These are phyloP conservation scores for Pulveroboletus sp. DNA, from an alignment of 1,284 basidiomycete genomes.

Conservation along the genomic window DNA sequence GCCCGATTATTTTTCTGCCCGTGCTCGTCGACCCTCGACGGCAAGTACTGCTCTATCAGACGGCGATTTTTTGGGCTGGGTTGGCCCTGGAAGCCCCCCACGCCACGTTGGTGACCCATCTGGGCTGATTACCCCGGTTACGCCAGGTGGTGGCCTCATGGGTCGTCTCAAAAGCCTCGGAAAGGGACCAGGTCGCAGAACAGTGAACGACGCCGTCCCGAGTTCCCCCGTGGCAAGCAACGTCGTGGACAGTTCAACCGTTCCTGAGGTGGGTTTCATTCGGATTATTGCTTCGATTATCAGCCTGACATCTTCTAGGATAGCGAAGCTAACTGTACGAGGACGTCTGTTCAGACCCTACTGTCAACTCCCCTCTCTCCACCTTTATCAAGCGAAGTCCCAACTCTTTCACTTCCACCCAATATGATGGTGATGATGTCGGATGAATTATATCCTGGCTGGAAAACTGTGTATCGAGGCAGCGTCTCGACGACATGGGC, in stretches of 20 bases:
- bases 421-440: slow-evolving; percentile 78
- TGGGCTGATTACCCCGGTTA: slow-evolving; percentile 49
- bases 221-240: slow-evolving; percentile 30
- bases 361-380: slow-evolving; percentile 71
- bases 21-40: slow-evolving; percentile 47
- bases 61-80: slow-evolving; percentile 58
- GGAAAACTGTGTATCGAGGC: slow-evolving; percentile 79
- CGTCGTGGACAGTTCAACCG: slow-evolving; percentile 15
- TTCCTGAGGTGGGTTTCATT: slow-evolving; percentile 29
- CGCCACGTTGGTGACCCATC: slow-evolving; percentile 30
- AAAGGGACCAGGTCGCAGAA: slow-evolving; percentile 42
- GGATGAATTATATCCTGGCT: slow-evolving; percentile 81
- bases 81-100: slow-evolving; percentile 42
- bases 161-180: slow-evolving; percentile 78
- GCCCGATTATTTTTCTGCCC: slow-evolving; percentile 55
- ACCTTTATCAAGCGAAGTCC: slow-evolving; percentile 72
- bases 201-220: slow-evolving; percentile 25
- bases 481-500: slow-evolving; percentile 61
- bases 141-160: slow-evolving; percentile 67
- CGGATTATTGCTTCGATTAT: background rate
- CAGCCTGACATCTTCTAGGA: slow-evolving; percentile 23
- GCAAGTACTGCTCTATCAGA: slow-evolving; percentile 40
- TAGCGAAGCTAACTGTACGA: slow-evolving; percentile 31
- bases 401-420: slow-evolving; percentile 62
- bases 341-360: slow-evolving; percentile 63